Evolutionary conservation across 1,284 basidiomycete species (phyloP).

Genomic region (Mycena citricolor): DNA sequence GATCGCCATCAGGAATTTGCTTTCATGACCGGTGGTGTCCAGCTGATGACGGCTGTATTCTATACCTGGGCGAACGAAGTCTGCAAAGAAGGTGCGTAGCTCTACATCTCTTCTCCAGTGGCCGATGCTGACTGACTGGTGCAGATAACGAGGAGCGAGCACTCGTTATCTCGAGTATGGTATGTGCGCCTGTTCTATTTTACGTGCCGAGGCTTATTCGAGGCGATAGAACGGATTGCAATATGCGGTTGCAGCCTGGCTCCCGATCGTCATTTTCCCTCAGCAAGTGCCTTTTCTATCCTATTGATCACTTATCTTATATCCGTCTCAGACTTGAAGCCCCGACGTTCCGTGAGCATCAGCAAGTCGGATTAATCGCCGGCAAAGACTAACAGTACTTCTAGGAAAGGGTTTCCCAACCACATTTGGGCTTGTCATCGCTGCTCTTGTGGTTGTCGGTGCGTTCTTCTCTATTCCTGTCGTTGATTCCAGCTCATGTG

Average conservation of each 20-base stretch:
- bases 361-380: no score
- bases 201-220: neutral
- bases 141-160: slow-evolving; percentile 22
- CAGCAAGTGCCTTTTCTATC: slow-evolving; percentile 17
- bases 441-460: slow-evolving; percentile 24
- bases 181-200: no score
- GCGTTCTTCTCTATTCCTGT: neutral
- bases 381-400: neutral
- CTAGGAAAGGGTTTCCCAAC: slow-evolving; percentile 25
- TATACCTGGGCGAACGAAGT: slow-evolving; percentile 30
- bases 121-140: slow-evolving; percentile 6
- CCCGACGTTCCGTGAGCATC: slow-evolving; percentile 18
- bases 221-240: slow-evolving; percentile 25
- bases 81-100: slow-evolving; percentile 16
- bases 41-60: slow-evolving; percentile 30
- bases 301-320: slow-evolving; percentile 1
- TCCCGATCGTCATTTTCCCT: slow-evolving; percentile 30
- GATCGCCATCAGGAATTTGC: slow-evolving; percentile 15
- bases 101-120: neutral
- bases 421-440: slow-evolving; percentile 29
- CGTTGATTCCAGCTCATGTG: neutral
- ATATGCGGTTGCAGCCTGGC: slow-evolving; percentile 27
- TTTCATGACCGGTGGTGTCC: slow-evolving; percentile 24
- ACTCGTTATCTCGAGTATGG: slow-evolving; percentile 21
- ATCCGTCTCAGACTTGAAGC: slow-evolving; percentile 15